Percentiles rank a stretch among this genome's conserved stretches.
These are phyloP conservation scores for Diaporthe citriasiana DNA, from an alignment of 2,329 filamentous ascomycete genomes.

Conservation along the genomic window DNA sequence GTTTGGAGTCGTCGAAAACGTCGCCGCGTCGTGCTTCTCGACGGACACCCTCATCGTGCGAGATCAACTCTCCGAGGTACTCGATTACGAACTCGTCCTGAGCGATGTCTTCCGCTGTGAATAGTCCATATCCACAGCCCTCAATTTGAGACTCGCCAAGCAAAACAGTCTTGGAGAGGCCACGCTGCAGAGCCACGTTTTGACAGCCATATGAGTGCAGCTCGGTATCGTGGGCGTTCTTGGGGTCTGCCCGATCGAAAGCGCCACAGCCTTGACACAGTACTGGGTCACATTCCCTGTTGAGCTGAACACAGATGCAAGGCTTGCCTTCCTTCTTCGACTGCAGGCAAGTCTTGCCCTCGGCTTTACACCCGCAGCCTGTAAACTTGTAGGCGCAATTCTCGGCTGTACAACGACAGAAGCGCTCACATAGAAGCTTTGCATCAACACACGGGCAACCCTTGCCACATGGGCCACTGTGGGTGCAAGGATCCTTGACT, in stretches of 20 bases:
- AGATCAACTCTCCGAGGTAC: conserved; percentile 84
- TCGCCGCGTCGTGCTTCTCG: conserved; percentile 73
- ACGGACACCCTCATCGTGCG: conserved; percentile 76
- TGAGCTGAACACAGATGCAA: conserved; percentile 80
- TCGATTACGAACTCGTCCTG: conserved; percentile 83
- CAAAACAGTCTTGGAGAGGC: conserved; percentile 74
- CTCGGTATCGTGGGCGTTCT: conserved; percentile 72
- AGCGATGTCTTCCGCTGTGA: conserved; percentile 76
- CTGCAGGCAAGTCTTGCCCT: conserved; percentile 70
- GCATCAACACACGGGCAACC: conserved; percentile 74
- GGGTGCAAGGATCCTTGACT: conserved; percentile 75
- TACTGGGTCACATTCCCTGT: conserved; percentile 85
- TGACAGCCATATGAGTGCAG: conserved; percentile 74
- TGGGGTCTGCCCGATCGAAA: conserved; percentile 75
- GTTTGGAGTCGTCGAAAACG: conserved; percentile 73
- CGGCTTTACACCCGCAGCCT: conserved; percentile 73
- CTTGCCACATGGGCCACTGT: conserved; percentile 75
- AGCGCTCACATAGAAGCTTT: conserved; percentile 78
- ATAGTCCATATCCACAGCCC: conserved; percentile 81
- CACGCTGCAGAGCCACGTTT: conserved; percentile 80
- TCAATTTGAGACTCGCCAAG: conserved; percentile 79
- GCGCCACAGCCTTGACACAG: conserved; percentile 81
- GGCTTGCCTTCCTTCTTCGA: conserved; percentile 68
- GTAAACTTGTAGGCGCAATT: conserved; percentile 75
- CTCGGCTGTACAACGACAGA: conserved; percentile 74